Conservation (phyloP, 768 basidiomycete species). For the Leccinellum luteum region DNA sequence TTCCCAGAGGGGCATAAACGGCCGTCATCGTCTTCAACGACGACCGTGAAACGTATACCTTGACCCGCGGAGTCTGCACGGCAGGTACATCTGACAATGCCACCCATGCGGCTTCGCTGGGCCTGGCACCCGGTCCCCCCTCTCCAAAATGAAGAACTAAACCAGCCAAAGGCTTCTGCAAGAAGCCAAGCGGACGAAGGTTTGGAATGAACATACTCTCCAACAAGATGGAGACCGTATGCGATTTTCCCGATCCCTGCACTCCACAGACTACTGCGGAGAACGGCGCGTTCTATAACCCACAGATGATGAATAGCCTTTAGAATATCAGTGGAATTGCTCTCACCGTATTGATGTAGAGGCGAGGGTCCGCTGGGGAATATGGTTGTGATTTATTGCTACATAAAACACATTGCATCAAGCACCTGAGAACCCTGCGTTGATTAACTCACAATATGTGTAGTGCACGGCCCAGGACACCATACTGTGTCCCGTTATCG, state of each 20-base stretch:
- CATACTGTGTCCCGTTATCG: constrained; percentile 51
- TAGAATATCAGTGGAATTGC: neutral
- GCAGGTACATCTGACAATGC: constrained; percentile 37
- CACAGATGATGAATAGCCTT: neutral
- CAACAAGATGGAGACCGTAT: constrained; percentile 64
- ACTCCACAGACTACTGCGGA: constrained; percentile 77
- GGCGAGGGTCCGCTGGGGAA: constrained; percentile 42
- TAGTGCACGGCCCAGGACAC: constrained; percentile 53
- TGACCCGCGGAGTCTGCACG: constrained; percentile 32
- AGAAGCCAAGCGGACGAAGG: constrained; percentile 45
- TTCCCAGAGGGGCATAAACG: constrained; percentile 53
- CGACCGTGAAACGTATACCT: constrained; percentile 59
- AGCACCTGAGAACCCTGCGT: neutral
- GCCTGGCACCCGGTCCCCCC: constrained; percentile 53
- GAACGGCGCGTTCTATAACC: constrained; percentile 62
- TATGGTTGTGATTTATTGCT: constrained; percentile 32
- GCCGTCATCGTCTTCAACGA: constrained; percentile 59
- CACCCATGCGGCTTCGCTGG: constrained; percentile 68
- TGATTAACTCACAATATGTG: constrained; percentile 40
- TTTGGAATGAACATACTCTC: constrained; percentile 68
- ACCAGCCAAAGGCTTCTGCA: constrained; percentile 56
- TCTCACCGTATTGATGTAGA: constrained; percentile 68
- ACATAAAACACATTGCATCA: constrained; percentile 13
- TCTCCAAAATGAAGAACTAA: constrained; percentile 71
- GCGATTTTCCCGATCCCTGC: constrained; percentile 75